Percentiles rank a stretch among this genome's conserved stretches.
Evolutionary conservation across 768 basidiomycete genomes (phyloP).

Genomic region (Suillus paluster): DNA sequence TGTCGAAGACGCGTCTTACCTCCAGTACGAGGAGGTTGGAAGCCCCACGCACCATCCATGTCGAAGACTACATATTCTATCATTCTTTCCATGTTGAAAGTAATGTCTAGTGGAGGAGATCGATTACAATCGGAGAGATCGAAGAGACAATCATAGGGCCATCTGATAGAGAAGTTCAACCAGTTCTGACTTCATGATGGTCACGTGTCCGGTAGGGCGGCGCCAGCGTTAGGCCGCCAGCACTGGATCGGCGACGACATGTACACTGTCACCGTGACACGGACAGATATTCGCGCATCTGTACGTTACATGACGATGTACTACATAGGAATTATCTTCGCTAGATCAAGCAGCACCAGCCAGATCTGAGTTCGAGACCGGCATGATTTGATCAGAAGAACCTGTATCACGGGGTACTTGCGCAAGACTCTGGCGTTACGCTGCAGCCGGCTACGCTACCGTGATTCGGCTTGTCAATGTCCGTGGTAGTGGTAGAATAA

Average conservation of each 20-base stretch:
- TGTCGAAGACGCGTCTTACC: constrained; percentile 29
- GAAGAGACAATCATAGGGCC: background rate
- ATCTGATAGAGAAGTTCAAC: no score
- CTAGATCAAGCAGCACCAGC: background rate
- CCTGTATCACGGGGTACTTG: background rate
- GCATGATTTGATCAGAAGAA: background rate
- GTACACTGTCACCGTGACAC: background rate
- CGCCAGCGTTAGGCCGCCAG: no score
- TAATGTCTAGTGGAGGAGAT: background rate
- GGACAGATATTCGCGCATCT: background rate
- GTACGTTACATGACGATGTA: background rate
- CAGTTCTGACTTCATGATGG: background rate
- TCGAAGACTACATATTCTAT: constrained; percentile 74
- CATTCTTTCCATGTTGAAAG: constrained; percentile 11
- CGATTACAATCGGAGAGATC: background rate
- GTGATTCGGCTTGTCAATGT: no score
- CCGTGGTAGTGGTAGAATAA: no score
- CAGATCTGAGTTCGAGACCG: background rate
- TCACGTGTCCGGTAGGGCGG: background rate
- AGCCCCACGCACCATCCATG: constrained; percentile 59
- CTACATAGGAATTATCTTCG: background rate
- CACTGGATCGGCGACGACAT: background rate
- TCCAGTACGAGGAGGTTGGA: background rate
- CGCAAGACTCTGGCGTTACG: background rate
- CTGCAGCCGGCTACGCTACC: no score